Percentiles rank a stretch among this genome's conserved stretches.
Evolutionary conservation across 1,284 basidiomycete genomes (phyloP).

Genomic region (Ceratobasidium sp.): DNA sequence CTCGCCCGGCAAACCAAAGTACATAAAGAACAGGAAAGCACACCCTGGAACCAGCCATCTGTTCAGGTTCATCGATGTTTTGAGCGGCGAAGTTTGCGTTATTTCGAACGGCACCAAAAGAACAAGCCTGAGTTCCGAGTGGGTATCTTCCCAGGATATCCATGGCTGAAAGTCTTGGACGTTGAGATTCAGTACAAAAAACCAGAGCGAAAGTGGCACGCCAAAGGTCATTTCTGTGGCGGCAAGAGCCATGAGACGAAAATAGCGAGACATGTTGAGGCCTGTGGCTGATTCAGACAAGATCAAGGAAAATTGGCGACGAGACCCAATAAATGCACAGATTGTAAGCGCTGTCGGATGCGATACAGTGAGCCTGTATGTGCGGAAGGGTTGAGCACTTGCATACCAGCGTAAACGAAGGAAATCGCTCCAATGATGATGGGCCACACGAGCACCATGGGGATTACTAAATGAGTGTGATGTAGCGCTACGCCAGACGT

Average conservation of each 20-base stretch:
- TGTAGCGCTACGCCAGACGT: slow-evolving; percentile 10
- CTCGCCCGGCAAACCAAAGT: slow-evolving; percentile 16
- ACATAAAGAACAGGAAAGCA: slow-evolving; percentile 16
- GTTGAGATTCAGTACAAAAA: slow-evolving; percentile 58
- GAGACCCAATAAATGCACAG: slow-evolving; percentile 39
- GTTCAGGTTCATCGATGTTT: background rate
- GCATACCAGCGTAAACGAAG: slow-evolving; percentile 44
- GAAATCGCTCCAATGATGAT: slow-evolving; percentile 26
- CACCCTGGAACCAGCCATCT: background rate
- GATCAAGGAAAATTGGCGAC: slow-evolving; percentile 39
- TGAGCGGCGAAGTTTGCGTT: background rate
- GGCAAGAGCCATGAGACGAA: slow-evolving; percentile 71
- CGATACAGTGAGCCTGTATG: background rate
- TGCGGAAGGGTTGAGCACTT: background rate
- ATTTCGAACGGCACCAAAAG: background rate
- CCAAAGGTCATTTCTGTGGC: slow-evolving; percentile 61
- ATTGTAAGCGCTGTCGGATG: slow-evolving; percentile 41
- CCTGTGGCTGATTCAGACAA: slow-evolving; percentile 13
- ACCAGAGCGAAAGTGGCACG: slow-evolving; percentile 60
- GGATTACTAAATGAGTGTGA: slow-evolving; percentile 25
- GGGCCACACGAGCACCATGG: slow-evolving; percentile 42
- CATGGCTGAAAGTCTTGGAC: background rate
- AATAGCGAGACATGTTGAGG: slow-evolving; percentile 35
- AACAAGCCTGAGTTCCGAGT: background rate
- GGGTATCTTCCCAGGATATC: slow-evolving; percentile 21